Evolutionary conservation across 768 basidiomycete genomes (phyloP), one percentile per base, ranked within the genome.

Genomic region (Wakefieldia striispora): DNA sequence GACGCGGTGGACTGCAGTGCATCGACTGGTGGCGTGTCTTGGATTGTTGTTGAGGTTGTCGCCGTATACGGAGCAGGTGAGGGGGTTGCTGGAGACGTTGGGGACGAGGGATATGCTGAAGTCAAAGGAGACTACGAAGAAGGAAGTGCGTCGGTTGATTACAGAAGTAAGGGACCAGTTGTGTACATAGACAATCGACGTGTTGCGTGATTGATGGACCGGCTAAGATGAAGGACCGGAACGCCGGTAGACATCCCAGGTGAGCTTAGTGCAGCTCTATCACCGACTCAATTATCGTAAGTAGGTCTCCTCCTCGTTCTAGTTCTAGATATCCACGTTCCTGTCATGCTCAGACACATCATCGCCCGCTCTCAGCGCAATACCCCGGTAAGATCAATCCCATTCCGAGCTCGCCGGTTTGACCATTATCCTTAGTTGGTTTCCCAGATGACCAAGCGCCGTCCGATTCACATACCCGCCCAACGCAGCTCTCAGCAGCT

Each of bases 11-110:
- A 29, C n/a, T n/a, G n/a, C 45, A 89, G 91, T 94, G 1, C 89
- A 97, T 65, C 88, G 93, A 12, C 70, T 97, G 36, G 75, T 81
- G 0, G 92, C 90, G 3, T 84, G 86, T 6, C 70, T 97, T 29
- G 93, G 82, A 0, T 79, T 91, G 60, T 67, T 92, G 31, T 54
- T 95, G 35, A 84, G 87, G 13, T 67, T 90, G 26, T 89, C 91
- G 4, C 91, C 94, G 0, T 78, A 74, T 24, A 82, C 79, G 56
- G 80, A 80, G 33, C 76, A 82, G 55, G 57, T 88, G 12, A 55
- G 51, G 5, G 70, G 79, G 3, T 62, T 97, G 45, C 65, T 95
- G 27, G 83, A 91, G 50, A 85, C 90, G 10, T 70, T 97, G 33
- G 81, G 84, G 38, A 79, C 81, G 13, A 75, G 70, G 35, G 70